Conservation (phyloP, 305 asterid genomes). For the Fraxinus velutina region DNA sequence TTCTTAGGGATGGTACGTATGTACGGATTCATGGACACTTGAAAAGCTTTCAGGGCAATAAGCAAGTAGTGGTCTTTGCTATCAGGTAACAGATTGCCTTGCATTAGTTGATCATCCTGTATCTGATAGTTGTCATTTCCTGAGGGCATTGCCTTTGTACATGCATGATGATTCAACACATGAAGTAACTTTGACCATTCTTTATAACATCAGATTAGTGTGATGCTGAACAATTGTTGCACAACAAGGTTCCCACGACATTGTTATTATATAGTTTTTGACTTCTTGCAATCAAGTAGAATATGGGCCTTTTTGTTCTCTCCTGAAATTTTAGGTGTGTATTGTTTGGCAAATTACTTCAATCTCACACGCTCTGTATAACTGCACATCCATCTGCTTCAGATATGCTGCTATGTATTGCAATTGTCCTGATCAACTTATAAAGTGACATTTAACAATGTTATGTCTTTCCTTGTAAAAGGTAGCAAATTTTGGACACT, state of each 20-base stretch:
- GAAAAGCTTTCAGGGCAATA: conserved; percentile 55
- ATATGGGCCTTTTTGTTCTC: neutral
- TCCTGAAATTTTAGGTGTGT: neutral
- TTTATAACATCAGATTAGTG: neutral
- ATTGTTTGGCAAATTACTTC: neutral
- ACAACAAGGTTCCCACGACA: neutral
- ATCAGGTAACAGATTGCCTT: conserved; percentile 50
- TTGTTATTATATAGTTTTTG: neutral
- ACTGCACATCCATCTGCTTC: neutral
- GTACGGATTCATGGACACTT: conserved; percentile 76
- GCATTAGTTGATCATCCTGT: neutral
- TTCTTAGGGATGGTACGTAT: conserved; percentile 61
- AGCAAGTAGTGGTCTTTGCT: conserved; percentile 60
- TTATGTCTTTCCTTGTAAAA: neutral
- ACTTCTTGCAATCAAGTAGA: neutral
- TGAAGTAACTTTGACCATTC: neutral
- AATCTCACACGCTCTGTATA: neutral
- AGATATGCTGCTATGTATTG: neutral
- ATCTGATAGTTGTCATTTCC: neutral
- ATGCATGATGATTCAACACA: neutral
- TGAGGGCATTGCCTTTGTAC: neutral
- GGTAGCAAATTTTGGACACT: neutral
- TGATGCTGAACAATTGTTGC: neutral
- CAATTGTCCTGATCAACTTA: neutral
- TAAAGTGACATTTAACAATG: neutral